Percentiles rank a stretch among this genome's conserved stretches.
Evolutionary conservation across 176 grass and related monocot genomes (phyloP).

Genomic region (Triticum dicoccoides): DNA sequence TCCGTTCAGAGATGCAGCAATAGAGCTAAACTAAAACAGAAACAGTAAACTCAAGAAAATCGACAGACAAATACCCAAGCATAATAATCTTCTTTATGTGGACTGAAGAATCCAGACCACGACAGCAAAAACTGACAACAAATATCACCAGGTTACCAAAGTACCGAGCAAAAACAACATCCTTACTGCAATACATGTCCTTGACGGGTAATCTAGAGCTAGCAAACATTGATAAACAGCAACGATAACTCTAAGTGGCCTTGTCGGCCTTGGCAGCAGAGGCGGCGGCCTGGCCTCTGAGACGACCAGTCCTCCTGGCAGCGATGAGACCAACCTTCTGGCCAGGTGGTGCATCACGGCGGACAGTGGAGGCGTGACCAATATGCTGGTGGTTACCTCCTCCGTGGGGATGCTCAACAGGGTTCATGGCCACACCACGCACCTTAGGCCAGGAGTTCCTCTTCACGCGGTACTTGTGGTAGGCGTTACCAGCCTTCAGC

Average conservation of each 20-base stretch:
- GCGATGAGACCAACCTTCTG: slow-evolving; percentile 95
- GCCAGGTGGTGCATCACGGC: slow-evolving; percentile 80
- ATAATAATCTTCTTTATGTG: slow-evolving; percentile 30
- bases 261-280: slow-evolving; percentile 82
- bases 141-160: slow-evolving; percentile 29
- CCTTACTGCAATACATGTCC: slow-evolving; percentile 34
- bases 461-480: slow-evolving; percentile 94
- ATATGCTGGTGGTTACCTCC: slow-evolving; percentile 99
- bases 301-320: slow-evolving; percentile 87
- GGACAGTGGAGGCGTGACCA: slow-evolving; percentile 83
- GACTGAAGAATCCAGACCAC: slow-evolving; percentile 10
- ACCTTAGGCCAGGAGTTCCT: slow-evolving; percentile 98
- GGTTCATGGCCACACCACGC: slow-evolving; percentile 98
- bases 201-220: slow-evolving; percentile 21
- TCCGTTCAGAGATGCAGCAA: too few species aligned
- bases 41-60: not conserved
- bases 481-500: slow-evolving; percentile 84
- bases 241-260: slow-evolving; percentile 48
- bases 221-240: not conserved
- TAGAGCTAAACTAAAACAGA: too few species aligned
- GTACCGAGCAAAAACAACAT: slow-evolving; percentile 16
- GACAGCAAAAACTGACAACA: slow-evolving; percentile 19
- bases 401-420: slow-evolving; percentile 92
- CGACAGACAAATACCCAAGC: not conserved
- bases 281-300: slow-evolving; percentile 79